Evolutionary conservation across 306 rosid genomes (phyloP), one percentile per base, ranked within the genome.

Genomic region (Oxytropis ochrocephala): DNA sequence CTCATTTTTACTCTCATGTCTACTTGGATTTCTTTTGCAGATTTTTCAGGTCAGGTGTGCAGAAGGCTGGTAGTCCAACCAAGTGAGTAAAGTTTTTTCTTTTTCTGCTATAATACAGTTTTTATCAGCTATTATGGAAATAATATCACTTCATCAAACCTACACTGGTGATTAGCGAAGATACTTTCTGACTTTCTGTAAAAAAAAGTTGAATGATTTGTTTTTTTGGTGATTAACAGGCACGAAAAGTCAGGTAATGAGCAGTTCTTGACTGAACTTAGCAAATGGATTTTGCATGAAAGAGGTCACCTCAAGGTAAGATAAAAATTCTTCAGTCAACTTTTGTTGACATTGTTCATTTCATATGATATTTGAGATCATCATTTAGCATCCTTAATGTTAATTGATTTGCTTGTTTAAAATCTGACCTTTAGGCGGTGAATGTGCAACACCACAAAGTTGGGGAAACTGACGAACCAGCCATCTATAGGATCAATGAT

Each of bases 241-340:
- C 89, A 82, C 46, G 87, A 81, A 69, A 91, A 91, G 76, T 84
- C 99, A 1, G 95, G 92, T n/a, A 94, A 94, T 66, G 96, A 94
- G 87, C 95, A 85, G 82, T 87, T 91, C 77, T 60, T 88, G 56
- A 84, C 83, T 79, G 99, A 88, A 79, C 75, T 94, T 60, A 85
- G 91, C 92, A 94, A 94, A 84, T 94, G 99, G 99, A 73, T 91
- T 80, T 91, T 94, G 86, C 97, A 94, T 5, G 99, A 91, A 82
- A 85, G 96, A 81, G 96, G 99, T 48, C 99, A 94, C 75, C 96
- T 94, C 47, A 94, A 91, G 95, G 99, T 94, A 78, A 74, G 91
- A 17, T 21, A 35, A 61, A 54, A 47, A 13, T 30, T 10, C 17
- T 16, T 16, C 5, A n/a, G 49, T 16, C 33, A 64, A 57, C 74